These are phyloP conservation scores for Coemansia aciculifera DNA, from an alignment of 192 early-diverging fungal genomes.

Conservation along the genomic window DNA sequence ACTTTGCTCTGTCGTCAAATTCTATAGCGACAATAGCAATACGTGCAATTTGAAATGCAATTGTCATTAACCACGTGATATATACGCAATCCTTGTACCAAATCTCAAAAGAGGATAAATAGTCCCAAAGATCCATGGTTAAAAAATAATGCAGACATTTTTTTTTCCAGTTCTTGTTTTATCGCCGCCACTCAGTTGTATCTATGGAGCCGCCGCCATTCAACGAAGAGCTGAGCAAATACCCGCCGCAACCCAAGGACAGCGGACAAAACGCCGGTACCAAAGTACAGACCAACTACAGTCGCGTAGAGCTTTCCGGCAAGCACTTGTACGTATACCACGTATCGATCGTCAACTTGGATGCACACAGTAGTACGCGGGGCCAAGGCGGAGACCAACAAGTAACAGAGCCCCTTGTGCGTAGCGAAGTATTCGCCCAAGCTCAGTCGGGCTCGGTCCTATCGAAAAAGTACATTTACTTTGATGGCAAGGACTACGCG, in stretches of 20 bases:
- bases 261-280: not conserved
- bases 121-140: not conserved
- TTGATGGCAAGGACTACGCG: conserved; percentile 31
- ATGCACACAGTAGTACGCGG: not conserved
- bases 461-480: conserved; percentile 7
- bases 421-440: not conserved
- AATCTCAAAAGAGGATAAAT: not conserved
- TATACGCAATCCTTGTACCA: not conserved
- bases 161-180: not conserved
- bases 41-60: too few relatives aligned
- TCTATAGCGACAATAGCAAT: too few relatives aligned
- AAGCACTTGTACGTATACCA: conserved; percentile 41
- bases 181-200: not conserved
- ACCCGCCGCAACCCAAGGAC: not conserved
- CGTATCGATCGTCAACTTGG: conserved; percentile 33
- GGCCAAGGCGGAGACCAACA: not conserved
- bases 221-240: conserved; percentile 2
- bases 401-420: not conserved
- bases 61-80: not conserved
- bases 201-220: not conserved
- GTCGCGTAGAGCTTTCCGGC: not conserved
- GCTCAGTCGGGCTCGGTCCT: not conserved
- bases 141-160: not conserved
- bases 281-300: conserved; percentile 21
- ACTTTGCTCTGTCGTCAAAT: too few relatives aligned